Evolutionary conservation across 148 eudicot genomes (phyloP), one percentile per base, ranked within the genome.

Genomic region (Suaeda aralocaspica): DNA sequence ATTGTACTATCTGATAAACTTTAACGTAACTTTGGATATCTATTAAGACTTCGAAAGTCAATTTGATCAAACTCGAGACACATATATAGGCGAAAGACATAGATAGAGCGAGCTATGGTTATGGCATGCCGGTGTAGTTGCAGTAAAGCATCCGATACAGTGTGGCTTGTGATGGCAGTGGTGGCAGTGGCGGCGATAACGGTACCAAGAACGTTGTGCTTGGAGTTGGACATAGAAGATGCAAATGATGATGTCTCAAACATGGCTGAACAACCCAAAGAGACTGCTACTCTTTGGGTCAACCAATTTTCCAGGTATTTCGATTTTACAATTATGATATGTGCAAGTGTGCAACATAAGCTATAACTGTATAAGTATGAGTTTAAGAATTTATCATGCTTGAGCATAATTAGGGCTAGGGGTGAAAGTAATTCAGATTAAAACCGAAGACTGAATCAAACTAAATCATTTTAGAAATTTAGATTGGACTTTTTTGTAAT

Each of bases 271-370:
- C 26, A 12, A 46, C 18, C 50, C 50, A 70, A 0, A 28, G 58
- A 61, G 16, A n/a, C 8, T 12, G 36, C 52, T 69, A 50, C 22
- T 7, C 29, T 61, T 36, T 69, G 72, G 64, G 18, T 53, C 45
- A 56, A 16, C 60, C 34, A 50, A 18, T 0, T 51, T 16, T 49
- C 68, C 24, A 49, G 68, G 75, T 72, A 72, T 13, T 24, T 25
- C 13, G 9, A n/a, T n/a, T 1, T 52, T 51, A 18, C 4, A n/a
- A n/a, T n/a, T n/a, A n/a, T n/a, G n/a, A n/a, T n/a, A n/a, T n/a
- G n/a, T n/a, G n/a, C n/a, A n/a, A n/a, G n/a, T n/a, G n/a, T n/a
- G n/a, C n/a, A n/a, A n/a, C n/a, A n/a, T n/a, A n/a, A n/a, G n/a
- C n/a, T n/a, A n/a, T n/a, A n/a, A n/a, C n/a, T n/a, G n/a, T n/a